Conservation (phyloP, 495 filamentous ascomycete species). For the Choiromyces venosus region DNA sequence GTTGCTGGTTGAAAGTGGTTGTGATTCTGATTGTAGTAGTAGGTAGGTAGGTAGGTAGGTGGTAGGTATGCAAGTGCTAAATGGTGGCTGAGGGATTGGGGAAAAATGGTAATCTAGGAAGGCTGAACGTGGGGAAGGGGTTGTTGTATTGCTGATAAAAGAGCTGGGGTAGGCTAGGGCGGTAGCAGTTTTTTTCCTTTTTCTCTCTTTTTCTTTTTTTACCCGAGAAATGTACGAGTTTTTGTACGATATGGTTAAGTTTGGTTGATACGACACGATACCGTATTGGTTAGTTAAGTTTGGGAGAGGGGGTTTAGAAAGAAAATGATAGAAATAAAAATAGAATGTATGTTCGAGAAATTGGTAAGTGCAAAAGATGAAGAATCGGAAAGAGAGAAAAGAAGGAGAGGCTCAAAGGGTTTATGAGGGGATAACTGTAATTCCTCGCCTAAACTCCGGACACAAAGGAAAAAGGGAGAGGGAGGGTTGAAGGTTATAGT, state of each 20-base stretch:
- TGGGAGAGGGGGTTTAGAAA: background rate
- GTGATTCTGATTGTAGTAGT: background rate
- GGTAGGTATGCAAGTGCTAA: background rate
- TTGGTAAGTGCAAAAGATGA: background rate
- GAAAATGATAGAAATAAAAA: background rate
- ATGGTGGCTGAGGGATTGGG: background rate
- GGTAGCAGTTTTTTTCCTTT: background rate
- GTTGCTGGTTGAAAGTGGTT: background rate
- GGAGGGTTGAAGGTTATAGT: background rate
- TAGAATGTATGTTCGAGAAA: background rate
- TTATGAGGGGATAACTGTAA: background rate
- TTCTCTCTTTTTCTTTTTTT: background rate
- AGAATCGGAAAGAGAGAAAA: background rate
- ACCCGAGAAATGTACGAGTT: background rate
- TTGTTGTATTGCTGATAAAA: background rate
- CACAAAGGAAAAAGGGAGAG: background rate
- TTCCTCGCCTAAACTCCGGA: conserved; percentile 1
- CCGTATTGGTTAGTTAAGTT: background rate
- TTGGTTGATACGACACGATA: background rate
- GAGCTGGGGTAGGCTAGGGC: background rate
- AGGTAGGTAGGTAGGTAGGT: background rate
- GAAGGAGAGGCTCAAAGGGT: background rate
- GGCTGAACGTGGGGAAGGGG: background rate
- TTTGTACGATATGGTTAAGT: background rate
- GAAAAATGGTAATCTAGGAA: background rate